Evolutionary conservation across 2,329 filamentous ascomycete genomes (phyloP).

Genomic region (Cladorrhinum sp.): DNA sequence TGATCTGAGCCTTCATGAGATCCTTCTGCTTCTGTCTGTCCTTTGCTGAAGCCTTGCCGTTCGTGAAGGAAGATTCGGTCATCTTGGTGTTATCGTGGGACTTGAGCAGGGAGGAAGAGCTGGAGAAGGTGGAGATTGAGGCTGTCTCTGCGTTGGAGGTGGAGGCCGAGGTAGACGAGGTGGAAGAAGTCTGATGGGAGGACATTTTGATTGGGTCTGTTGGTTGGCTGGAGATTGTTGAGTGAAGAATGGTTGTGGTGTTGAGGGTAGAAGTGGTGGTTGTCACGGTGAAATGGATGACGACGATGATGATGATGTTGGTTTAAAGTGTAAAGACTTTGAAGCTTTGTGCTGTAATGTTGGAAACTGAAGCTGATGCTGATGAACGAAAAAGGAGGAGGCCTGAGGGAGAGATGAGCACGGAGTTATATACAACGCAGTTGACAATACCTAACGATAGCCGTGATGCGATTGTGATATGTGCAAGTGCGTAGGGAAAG

Average conservation of each 20-base stretch:
- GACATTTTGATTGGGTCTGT: not conserved
- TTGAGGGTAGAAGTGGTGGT: not conserved
- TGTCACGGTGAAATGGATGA: not conserved
- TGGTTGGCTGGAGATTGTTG: not conserved
- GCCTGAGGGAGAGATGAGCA: too few species aligned
- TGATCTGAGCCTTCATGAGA: conserved; percentile 20
- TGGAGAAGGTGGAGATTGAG: conserved; percentile 26
- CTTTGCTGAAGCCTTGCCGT: not conserved
- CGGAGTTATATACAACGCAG: too few species aligned
- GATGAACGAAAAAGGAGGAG: too few species aligned
- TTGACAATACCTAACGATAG: too few species aligned
- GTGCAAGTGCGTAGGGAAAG: too few species aligned
- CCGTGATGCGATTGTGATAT: too few species aligned
- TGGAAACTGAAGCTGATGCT: too few species aligned
- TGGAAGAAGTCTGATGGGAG: not conserved
- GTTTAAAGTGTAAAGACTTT: too few species aligned
- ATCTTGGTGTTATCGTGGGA: conserved; percentile 15
- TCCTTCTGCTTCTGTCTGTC: conserved; percentile 10
- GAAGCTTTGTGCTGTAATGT: too few species aligned
- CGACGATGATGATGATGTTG: not conserved
- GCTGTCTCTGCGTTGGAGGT: conserved; percentile 22
- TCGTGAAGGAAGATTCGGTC: not conserved
- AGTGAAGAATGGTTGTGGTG: not conserved
- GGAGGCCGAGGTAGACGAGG: not conserved
- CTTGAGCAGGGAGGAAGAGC: conserved; percentile 28